A percentile compares a stretch with the other conserved stretches of the same genome.
These are phyloP conservation scores for Aspergillus vadensis DNA, from an alignment of 2,329 filamentous ascomycete species.

Conservation along the genomic window DNA sequence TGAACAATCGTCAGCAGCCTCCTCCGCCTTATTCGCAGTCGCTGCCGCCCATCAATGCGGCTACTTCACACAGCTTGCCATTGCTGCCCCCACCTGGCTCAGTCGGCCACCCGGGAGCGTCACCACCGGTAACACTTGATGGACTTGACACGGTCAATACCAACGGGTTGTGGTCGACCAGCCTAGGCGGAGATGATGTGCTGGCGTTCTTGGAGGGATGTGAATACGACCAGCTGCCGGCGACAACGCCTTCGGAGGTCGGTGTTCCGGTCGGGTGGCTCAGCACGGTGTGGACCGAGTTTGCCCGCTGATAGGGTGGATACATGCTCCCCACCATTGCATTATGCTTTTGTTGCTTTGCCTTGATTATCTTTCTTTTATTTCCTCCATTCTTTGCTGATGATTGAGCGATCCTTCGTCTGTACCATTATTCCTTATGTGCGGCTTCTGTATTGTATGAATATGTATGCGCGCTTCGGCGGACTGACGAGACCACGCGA, in stretches of 20 bases:
- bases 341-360: too few species aligned
- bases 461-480: conserved; percentile 19
- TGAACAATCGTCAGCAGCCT: conserved; percentile 34
- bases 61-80: conserved; percentile 34
- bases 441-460: conserved; percentile 30
- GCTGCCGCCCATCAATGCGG: conserved; percentile 40
- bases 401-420: conserved; percentile 10
- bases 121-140: conserved; percentile 35
- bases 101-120: conserved; percentile 32
- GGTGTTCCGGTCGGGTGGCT: conserved; percentile 40
- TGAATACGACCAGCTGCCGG: conserved; percentile 33
- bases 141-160: conserved; percentile 26
- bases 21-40: conserved; percentile 42
- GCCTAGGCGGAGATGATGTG: conserved; percentile 42
- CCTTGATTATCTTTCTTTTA: background rate
- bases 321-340: background rate
- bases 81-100: conserved; percentile 41
- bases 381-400: conserved; percentile 11
- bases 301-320: conserved; percentile 25
- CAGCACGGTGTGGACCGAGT: conserved; percentile 39
- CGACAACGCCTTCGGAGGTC: conserved; percentile 32
- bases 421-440: conserved; percentile 34
- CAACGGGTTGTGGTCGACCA: conserved; percentile 33
- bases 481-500: conserved; percentile 20
- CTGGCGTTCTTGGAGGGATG: conserved; percentile 41